These are phyloP conservation scores for Paramecium sonneborni DNA, from an alignment of 73 alveolate species.

Conservation along the genomic window DNA sequence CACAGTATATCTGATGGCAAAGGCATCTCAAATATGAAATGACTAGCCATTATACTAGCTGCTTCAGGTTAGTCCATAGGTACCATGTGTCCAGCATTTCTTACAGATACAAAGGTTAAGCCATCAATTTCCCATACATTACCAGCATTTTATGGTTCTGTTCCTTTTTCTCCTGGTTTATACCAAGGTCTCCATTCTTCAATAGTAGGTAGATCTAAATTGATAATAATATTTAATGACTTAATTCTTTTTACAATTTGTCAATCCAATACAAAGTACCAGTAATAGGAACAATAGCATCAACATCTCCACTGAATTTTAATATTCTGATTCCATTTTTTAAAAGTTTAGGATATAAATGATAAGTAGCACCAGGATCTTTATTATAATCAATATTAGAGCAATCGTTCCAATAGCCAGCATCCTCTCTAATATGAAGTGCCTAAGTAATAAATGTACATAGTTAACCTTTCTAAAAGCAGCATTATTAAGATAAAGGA, in stretches of 20 bases:
- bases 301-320: constrained; percentile 65
- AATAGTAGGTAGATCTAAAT: neutral
- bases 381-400: neutral
- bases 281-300: constrained; percentile 25
- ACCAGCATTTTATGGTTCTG: constrained; percentile 38
- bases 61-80: constrained; percentile 87
- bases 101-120: constrained; percentile 58
- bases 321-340: constrained; percentile 70
- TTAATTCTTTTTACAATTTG: neutral
- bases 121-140: constrained; percentile 26
- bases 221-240: neutral
- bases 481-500: neutral
- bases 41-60: constrained; percentile 75
- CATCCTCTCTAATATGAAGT: neutral
- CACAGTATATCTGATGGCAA: constrained; percentile 47
- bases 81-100: constrained; percentile 94
- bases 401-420: neutral
- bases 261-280: constrained; percentile 51
- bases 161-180: neutral
- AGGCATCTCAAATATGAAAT: constrained; percentile 74
- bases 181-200: constrained; percentile 51
- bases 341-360: constrained; percentile 3
- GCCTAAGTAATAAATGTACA: neutral
- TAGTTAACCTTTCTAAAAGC: neutral
- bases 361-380: constrained; percentile 62